phyloP scores from a whole-genome alignment of 1,284 basidiomycete genomes.

The Xanthoconium separans region DNA sequence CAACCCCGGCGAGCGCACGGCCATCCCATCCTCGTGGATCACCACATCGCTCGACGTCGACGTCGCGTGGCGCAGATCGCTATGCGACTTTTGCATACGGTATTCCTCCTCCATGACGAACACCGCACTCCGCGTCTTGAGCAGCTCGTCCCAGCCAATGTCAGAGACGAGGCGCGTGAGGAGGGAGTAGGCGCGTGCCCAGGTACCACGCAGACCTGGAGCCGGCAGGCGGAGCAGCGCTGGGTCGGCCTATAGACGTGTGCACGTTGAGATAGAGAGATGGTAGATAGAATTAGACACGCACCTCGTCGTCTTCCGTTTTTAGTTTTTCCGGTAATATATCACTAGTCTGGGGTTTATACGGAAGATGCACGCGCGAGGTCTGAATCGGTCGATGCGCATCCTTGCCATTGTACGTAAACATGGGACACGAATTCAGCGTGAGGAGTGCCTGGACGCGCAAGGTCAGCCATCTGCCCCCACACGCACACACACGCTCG shows the following conservation, averaged over 20 bases:
- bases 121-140: constrained; percentile 90
- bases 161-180: constrained; percentile 88
- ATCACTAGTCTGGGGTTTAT: constrained; percentile 83
- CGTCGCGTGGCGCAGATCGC: constrained; percentile 44
- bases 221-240: constrained; percentile 92
- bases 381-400: constrained; percentile 86
- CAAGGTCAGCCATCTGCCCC: too few species aligned
- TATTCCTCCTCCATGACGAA: constrained; percentile 99
- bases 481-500: too few species aligned
- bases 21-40: constrained; percentile 59
- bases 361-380: constrained; percentile 82
- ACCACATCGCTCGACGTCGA: constrained; percentile 29
- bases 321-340: constrained; percentile 70
- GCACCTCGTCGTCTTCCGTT: constrained; percentile 85
- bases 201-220: constrained; percentile 92
- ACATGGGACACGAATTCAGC: constrained; percentile 99
- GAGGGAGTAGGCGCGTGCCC: constrained; percentile 91
- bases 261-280: too few species aligned
- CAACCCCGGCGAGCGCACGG: constrained; percentile 28
- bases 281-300: not conserved
- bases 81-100: constrained; percentile 79
- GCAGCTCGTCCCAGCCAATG: constrained; percentile 98
- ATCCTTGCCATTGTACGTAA: constrained; percentile 97
- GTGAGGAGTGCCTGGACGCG: constrained; percentile 74
- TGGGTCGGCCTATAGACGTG: constrained; percentile 82